Evolutionary conservation across 106 monocot species (phyloP), one percentile per base, ranked within the genome.

Genomic region (Dendrobium officinale): DNA sequence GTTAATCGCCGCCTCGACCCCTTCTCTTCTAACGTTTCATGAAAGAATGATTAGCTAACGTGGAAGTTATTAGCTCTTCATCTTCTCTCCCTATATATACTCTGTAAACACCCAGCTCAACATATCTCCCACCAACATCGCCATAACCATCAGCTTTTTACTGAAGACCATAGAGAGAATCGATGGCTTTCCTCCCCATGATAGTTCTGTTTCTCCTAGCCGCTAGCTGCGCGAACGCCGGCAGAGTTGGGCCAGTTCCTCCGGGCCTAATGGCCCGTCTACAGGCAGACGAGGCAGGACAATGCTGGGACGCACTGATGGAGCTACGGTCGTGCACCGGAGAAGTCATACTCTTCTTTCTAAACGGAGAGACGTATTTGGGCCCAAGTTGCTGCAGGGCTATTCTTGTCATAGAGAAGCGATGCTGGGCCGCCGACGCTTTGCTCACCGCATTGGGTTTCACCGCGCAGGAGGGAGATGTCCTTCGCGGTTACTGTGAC

Each of bases 321-420:
- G 87, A 89, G 76, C 85, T 92, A 49, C 78, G 81, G 8, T 83
- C 92, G 0, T 92, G 95, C 88, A 92, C 85, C 41, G 92, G 86
- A 9, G 95, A 95, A 58, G 86, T 93, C 49, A 84, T 96, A 68
- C 91, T 96, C 86, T 93, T 96, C 89, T 93, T 96, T 85, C 82
- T 96, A 82, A 96, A 96, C 55, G 93, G 95, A 41, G 88, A 96
- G 86, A 68, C 91, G 9, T 89, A 91, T 54, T 86, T 96, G 2
- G 91, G 91, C 1, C 93, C 85, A 16, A 72, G 85, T 26, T 91
- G 95, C 77, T 96, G 95, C 78, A 81, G 81, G 9, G 91, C 88
- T 48, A 87, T 96, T 4, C 81, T 79, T 5, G 81, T 85, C 82
- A 93, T 96, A 79, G 81, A 88, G 75, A 84, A 87, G 41, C 61